phyloP scores from a whole-genome alignment of 345 rosid species.

The Cardamine occulta region DNA sequence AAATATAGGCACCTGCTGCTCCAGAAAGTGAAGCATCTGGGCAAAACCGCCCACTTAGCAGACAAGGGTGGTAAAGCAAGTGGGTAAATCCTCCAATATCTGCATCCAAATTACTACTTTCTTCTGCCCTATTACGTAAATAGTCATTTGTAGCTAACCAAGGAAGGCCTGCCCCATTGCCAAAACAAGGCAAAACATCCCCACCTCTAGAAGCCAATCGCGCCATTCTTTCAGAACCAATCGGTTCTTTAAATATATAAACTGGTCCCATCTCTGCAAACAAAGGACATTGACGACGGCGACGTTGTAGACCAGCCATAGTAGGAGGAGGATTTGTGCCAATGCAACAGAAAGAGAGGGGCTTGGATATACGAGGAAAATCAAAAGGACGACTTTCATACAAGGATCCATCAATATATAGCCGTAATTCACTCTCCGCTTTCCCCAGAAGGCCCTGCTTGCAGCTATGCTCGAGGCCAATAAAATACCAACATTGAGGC shows the following conservation, averaged over 20 bases:
- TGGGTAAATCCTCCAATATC: conserved; percentile 89
- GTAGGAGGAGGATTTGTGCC: conserved; percentile 99
- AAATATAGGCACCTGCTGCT: conserved; percentile 72
- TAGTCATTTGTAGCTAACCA: conserved; percentile 85
- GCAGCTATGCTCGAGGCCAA: conserved; percentile 89
- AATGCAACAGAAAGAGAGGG: conserved; percentile 96
- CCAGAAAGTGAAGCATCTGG: conserved; percentile 97
- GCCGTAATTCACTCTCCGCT: conserved; percentile 90
- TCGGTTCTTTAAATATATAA: conserved; percentile 95
- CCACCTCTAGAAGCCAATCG: conserved; percentile 95
- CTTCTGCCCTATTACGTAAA: conserved; percentile 66
- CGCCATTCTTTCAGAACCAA: conserved; percentile 93
- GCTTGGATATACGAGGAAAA: conserved; percentile 91
- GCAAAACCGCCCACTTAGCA: conserved; percentile 93
- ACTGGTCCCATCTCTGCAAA: conserved; percentile 99
- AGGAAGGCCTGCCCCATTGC: conserved; percentile 94
- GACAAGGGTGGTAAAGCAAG: conserved; percentile 88
- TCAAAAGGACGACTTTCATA: conserved; percentile 95
- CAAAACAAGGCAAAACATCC: conserved; percentile 87
- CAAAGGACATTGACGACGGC: conserved; percentile 97
- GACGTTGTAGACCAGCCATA: conserved; percentile 97
- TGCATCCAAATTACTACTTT: conserved; percentile 81
- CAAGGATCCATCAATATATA: conserved; percentile 92
- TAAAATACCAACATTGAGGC: conserved; percentile 98
- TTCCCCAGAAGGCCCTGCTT: conserved; percentile 90